Evolutionary conservation across 1,284 basidiomycete species (phyloP), one percentile per base, ranked within the genome.

Genomic region (Hortiboletus rubellus): DNA sequence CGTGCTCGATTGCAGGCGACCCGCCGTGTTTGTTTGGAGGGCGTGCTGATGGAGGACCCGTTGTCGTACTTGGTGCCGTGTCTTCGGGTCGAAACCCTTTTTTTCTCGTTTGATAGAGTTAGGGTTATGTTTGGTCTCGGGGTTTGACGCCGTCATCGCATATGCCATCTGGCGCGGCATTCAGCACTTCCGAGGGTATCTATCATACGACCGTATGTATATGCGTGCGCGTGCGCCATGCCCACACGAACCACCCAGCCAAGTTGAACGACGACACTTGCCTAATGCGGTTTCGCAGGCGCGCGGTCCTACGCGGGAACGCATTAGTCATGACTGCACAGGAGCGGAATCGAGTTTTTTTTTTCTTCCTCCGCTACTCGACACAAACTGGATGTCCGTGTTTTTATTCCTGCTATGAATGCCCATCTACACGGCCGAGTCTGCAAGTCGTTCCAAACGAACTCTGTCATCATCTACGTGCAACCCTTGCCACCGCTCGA

Each of bases 301-400:
- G 34, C 18, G 36, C 6, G 17, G 17, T 36, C 3, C 7, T n/a
- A 42, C 60, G 63, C 42, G 66, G 45, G 68, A 68, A 64, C 1
- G 0, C 0, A 18, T 70, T 56, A 38, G 60, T 72, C 66, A 68
- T 46, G 41, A 37, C 54, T 62, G 49, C 63, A 70, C 33, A 70
- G 50, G n/a, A 8, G 34, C 15, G 15, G 5, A 15, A 36, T 36
- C 15, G 15, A 36, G 3, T 41, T 22, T 3, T 31, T 33, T 27
- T 27, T 22, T 14, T 18, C 18, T 18, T 18, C 18, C 14, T 22
- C 37, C n/a, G 5, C 18, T 11, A 12, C 10, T 2, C 12, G 7
- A 7, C 14, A 14, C 14, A 14, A 3, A 36, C 2, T 34, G 33
- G 12, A 6, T 14, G 22, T 34, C 6, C 33, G 12, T 33, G 33